phyloP scores from a whole-genome alignment of 164 flowering plant genomes.

The Vitis rotundifolia region DNA sequence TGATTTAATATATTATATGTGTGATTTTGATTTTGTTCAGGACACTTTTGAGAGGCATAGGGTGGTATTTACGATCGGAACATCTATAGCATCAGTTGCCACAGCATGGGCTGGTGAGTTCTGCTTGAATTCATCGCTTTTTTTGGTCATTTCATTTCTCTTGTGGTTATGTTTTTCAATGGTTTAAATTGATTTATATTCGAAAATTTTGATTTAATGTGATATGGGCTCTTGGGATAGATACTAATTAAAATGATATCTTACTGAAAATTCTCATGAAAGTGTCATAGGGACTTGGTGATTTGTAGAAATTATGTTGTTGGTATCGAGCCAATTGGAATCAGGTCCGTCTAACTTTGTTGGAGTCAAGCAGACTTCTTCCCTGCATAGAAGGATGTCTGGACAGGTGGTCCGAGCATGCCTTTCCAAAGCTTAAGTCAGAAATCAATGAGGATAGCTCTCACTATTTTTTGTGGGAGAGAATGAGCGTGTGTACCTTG shows the following conservation, averaged over 20 bases:
- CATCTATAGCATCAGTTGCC: slow-evolving; percentile 81
- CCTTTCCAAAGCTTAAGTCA: too few species aligned
- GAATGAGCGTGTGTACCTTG: too few species aligned
- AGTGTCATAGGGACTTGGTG: too few species aligned
- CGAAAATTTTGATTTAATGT: neutral
- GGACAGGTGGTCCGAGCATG: too few species aligned
- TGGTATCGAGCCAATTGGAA: too few species aligned
- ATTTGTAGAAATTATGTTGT: too few species aligned
- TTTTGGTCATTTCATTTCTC: neutral
- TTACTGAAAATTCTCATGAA: neutral
- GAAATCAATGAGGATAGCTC: too few species aligned
- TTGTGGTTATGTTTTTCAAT: neutral
- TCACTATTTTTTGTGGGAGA: too few species aligned
- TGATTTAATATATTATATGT: neutral
- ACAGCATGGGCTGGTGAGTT: slow-evolving; percentile 76
- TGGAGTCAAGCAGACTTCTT: too few species aligned
- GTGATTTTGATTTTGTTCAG: slow-evolving; percentile 38
- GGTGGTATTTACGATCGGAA: slow-evolving; percentile 81
- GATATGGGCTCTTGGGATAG: neutral
- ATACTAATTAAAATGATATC: neutral
- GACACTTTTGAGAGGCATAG: slow-evolving; percentile 85
- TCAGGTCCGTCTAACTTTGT: too few species aligned
- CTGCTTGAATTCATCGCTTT: neutral
- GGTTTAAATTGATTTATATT: neutral
- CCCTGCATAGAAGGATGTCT: too few species aligned